Evolutionary conservation across 2,329 filamentous ascomycete species (phyloP).

Genomic region (Aspergillus clavatus): DNA sequence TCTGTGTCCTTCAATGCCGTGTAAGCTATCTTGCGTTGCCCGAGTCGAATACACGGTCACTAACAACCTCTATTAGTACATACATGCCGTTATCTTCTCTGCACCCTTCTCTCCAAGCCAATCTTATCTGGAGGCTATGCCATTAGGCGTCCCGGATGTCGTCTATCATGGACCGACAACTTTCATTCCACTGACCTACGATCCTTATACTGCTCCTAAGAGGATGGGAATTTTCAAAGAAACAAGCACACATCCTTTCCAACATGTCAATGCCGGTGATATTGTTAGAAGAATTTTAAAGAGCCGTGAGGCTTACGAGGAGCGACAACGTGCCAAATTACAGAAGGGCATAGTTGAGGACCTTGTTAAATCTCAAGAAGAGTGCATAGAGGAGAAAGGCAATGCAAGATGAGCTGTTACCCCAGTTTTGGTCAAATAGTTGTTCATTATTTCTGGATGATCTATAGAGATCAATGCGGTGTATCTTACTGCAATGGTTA

Average conservation of each 20-base stretch:
- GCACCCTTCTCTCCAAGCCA: slow-evolving; percentile 83
- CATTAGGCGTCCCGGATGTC: slow-evolving; percentile 67
- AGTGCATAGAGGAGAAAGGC: slow-evolving; percentile 12
- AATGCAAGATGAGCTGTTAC: not conserved
- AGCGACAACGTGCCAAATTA: slow-evolving; percentile 82
- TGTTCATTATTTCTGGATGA: not conserved
- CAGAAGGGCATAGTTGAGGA: slow-evolving; percentile 76
- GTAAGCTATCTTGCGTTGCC: slow-evolving; percentile 47
- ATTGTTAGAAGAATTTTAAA: slow-evolving; percentile 89
- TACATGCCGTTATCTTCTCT: slow-evolving; percentile 82
- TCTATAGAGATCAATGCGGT: not conserved
- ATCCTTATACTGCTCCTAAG: slow-evolving; percentile 77
- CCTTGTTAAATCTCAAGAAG: slow-evolving; percentile 58
- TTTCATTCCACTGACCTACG: slow-evolving; percentile 74
- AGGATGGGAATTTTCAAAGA: slow-evolving; percentile 78
- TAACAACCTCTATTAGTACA: slow-evolving; percentile 55
- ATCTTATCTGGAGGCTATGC: slow-evolving; percentile 69
- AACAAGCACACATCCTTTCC: slow-evolving; percentile 71
- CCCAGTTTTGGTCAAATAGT: not conserved
- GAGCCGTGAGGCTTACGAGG: slow-evolving; percentile 83
- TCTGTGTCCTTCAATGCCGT: slow-evolving; percentile 92
- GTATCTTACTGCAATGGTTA: too few relatives aligned
- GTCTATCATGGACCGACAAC: slow-evolving; percentile 96
- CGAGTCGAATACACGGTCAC: not conserved
- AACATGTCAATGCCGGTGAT: slow-evolving; percentile 83